phyloP scores from a whole-genome alignment of 1,139 yeast genomes.

The Eremothecium gossypii region DNA sequence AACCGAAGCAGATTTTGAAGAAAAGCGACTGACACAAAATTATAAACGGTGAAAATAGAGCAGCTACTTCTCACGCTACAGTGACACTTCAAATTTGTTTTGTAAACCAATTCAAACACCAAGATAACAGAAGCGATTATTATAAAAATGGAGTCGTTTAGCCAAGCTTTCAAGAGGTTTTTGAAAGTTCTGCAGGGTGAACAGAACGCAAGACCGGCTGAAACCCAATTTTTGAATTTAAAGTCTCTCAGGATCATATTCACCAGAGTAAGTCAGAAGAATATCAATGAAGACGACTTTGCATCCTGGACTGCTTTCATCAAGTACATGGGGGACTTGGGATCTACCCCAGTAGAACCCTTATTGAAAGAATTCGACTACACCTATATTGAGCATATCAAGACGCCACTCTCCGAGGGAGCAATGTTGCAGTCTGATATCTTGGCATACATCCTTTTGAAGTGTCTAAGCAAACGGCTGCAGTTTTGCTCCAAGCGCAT shows the following conservation, averaged over 20 bases:
- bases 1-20: neutral
- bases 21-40: neutral
- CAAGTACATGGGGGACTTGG: neutral
- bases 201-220: neutral
- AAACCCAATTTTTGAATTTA: neutral
- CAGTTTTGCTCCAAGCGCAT: neutral
- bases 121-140: neutral
- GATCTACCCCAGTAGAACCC: neutral
- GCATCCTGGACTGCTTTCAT: conserved; percentile 1
- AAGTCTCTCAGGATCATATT: neutral
- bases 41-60: too few species aligned
- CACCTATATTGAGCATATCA: neutral
- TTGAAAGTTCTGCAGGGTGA: neutral
- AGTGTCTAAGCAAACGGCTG: conserved; percentile 1
- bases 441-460: neutral
- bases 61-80: too few species aligned
- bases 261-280: neutral
- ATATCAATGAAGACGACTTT: neutral
- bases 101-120: neutral
- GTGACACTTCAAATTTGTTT: too few species aligned
- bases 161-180: conserved; percentile 1
- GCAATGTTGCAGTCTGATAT: neutral
- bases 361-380: conserved; percentile 2
- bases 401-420: neutral
- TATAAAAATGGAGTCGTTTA: conserved; percentile 3